Evolutionary conservation across 257 asterid genomes (phyloP).

Genomic region (Jacaranda mimosifolia): DNA sequence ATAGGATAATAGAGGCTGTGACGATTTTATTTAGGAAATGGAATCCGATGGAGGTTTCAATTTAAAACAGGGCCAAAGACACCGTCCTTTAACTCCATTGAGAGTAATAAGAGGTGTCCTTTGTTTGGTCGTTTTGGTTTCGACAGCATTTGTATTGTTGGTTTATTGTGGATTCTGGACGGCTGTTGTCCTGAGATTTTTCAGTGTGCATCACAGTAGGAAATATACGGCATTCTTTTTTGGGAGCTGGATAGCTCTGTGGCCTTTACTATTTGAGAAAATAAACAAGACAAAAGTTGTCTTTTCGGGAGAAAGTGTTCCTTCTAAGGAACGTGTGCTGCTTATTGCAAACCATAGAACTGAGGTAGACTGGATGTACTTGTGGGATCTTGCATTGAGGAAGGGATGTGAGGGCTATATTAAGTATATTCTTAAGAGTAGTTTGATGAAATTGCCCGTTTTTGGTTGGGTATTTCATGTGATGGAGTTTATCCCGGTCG

Average conservation of each 20-base stretch:
- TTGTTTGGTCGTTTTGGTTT: constrained; percentile 62
- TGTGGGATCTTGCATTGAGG: constrained; percentile 91
- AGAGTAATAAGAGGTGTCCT: constrained; percentile 68
- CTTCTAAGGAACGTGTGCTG: constrained; percentile 67
- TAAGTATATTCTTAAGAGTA: constrained; percentile 83
- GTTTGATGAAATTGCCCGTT: constrained; percentile 86
- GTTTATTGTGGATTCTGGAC: constrained; percentile 76
- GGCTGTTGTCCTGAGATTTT: constrained; percentile 61
- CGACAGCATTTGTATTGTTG: constrained; percentile 77
- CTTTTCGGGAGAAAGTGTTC: constrained; percentile 83
- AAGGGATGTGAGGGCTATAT: constrained; percentile 73
- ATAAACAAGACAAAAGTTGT: constrained; percentile 79
- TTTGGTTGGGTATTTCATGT: constrained; percentile 93
- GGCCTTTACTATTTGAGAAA: constrained; percentile 90
- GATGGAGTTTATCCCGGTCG: constrained; percentile 88
- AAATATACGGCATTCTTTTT: constrained; percentile 63
- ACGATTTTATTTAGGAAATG: background rate
- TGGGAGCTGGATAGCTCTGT: constrained; percentile 88
- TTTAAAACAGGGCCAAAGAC: constrained; percentile 48
- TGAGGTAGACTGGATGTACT: constrained; percentile 97
- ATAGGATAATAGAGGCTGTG: background rate
- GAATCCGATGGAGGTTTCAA: background rate
- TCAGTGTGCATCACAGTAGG: constrained; percentile 75
- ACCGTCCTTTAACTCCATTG: constrained; percentile 60
- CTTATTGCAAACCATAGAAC: constrained; percentile 88